These are phyloP conservation scores for Ganoderma lucidum DNA, from an alignment of 1,284 basidiomycete genomes.

Conservation along the genomic window DNA sequence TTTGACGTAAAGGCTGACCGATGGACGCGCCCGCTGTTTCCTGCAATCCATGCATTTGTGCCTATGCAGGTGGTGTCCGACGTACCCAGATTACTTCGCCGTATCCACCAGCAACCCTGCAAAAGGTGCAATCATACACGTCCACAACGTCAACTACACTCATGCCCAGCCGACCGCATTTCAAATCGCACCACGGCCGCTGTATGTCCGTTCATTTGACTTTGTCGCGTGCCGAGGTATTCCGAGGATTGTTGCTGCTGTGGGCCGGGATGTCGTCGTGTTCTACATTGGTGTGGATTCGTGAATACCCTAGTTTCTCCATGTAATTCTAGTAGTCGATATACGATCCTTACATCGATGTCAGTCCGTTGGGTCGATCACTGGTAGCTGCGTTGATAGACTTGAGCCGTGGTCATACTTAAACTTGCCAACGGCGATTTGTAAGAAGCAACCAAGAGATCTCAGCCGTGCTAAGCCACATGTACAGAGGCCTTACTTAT, in stretches of 20 bases:
- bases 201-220: constrained; percentile 76
- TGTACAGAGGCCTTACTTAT: neutral
- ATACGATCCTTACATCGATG: neutral
- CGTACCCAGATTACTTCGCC: constrained; percentile 77
- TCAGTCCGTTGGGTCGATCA: neutral
- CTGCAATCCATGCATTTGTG: neutral
- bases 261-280: constrained; percentile 60
- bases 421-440: neutral
- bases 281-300: constrained; percentile 48
- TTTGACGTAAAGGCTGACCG: neutral
- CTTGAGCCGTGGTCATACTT: neutral
- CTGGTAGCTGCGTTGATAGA: neutral
- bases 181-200: constrained; percentile 63
- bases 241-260: constrained; percentile 70
- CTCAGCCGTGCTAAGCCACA: neutral
- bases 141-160: constrained; percentile 70
- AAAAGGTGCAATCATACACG: constrained; percentile 70
- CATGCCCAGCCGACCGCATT: constrained; percentile 70
- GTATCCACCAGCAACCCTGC: constrained; percentile 65
- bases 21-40: neutral
- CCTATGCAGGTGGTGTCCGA: constrained; percentile 72
- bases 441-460: neutral
- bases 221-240: constrained; percentile 67
- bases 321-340: neutral
- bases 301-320: neutral